These are phyloP conservation scores for Thymus mandschuricus DNA, from an alignment of 257 asterid species.

Conservation along the genomic window DNA sequence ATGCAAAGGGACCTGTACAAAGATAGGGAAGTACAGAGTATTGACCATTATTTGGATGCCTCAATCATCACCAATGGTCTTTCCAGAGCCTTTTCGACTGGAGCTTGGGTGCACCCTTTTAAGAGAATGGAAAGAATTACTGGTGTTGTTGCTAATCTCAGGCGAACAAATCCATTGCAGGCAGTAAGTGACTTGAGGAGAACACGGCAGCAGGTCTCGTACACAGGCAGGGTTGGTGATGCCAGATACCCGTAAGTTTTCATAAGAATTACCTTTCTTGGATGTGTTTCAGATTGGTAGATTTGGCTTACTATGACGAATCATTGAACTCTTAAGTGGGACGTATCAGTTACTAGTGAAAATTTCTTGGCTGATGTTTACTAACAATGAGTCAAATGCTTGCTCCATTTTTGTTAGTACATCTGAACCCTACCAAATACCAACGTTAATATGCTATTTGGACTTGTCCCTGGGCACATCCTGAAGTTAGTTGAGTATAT, in stretches of 20 bases:
- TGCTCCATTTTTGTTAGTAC: conserved; percentile 6
- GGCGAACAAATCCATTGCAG: conserved; percentile 94
- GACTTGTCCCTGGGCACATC: neutral
- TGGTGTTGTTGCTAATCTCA: conserved; percentile 88
- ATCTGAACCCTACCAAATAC: neutral
- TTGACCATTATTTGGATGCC: conserved; percentile 78
- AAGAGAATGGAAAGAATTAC: conserved; percentile 83
- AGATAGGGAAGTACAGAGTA: conserved; percentile 55
- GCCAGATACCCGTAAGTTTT: conserved; percentile 94
- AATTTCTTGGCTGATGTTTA: neutral
- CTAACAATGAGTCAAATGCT: neutral
- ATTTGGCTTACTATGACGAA: neutral
- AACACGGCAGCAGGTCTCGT: conserved; percentile 90
- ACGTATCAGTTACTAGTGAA: neutral
- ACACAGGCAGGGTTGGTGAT: conserved; percentile 91
- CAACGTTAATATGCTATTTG: conserved; percentile 17
- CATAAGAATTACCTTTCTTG: neutral
- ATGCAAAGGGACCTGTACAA: conserved; percentile 81
- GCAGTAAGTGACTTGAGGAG: conserved; percentile 86
- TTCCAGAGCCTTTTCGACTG: conserved; percentile 96
- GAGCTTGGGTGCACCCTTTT: conserved; percentile 90
- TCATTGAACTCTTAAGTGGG: neutral
- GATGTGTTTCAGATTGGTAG: conserved; percentile 21
- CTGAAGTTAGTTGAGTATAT: conserved; percentile 14
- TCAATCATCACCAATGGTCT: conserved; percentile 88